Conservation (phyloP, 805 yeast genomes). For the Wickerhamomyces silvicola region DNA sequence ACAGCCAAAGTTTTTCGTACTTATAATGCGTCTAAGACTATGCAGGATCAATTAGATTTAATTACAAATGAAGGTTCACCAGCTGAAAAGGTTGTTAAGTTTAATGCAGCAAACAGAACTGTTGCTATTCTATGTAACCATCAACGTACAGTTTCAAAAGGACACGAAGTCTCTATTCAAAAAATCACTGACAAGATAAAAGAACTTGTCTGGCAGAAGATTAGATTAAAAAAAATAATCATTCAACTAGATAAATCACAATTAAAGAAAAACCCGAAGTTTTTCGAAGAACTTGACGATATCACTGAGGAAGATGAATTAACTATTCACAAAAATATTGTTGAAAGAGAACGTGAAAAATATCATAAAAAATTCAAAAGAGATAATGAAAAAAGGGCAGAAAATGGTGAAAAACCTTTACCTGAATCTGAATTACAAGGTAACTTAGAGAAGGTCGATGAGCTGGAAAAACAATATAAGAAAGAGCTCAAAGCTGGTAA, state of each 20-base stretch:
- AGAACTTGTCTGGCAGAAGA: conserved; percentile 82
- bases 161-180: conserved; percentile 74
- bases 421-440: conserved; percentile 53
- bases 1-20: conserved; percentile 98
- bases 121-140: conserved; percentile 96
- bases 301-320: conserved; percentile 58
- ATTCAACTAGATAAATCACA: conserved; percentile 51
- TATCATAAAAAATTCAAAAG: conserved; percentile 57
- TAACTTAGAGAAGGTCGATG: conserved; percentile 50
- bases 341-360: conserved; percentile 62
- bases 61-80: conserved; percentile 84
- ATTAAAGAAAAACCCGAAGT: conserved; percentile 45
- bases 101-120: conserved; percentile 91
- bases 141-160: conserved; percentile 86
- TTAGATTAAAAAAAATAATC: conserved; percentile 66
- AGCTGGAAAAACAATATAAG: conserved; percentile 41
- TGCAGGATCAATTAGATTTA: conserved; percentile 89
- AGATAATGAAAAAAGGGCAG: conserved; percentile 68
- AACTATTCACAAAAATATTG: conserved; percentile 49
- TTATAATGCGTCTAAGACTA: conserved; percentile 90
- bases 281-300: conserved; percentile 63
- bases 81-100: conserved; percentile 78
- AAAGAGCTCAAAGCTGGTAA: conserved; percentile 54
- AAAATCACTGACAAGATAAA: conserved; percentile 70
- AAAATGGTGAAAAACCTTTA: conserved; percentile 47